Evolutionary conservation across 208 protist genomes (phyloP).

Genomic region (Trypanosoma scelopori): DNA sequence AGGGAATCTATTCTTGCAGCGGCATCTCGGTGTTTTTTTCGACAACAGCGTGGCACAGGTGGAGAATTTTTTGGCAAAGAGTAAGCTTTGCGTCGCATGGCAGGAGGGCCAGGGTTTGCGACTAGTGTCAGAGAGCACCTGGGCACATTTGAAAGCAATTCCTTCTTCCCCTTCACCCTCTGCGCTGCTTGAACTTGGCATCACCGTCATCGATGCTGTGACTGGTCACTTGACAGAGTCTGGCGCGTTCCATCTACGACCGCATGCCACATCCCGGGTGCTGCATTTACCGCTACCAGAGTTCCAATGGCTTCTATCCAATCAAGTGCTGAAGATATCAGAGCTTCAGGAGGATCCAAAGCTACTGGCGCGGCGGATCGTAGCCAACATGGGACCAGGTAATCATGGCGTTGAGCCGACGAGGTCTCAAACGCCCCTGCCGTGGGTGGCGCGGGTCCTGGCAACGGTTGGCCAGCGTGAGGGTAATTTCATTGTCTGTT

Average conservation of each 20-base stretch:
- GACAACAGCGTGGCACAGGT: conserved; percentile 5
- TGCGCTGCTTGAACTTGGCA: conserved; percentile 45
- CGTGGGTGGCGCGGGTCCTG: conserved; percentile 12
- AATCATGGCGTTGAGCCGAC: background rate
- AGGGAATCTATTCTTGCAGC: conserved; percentile 28
- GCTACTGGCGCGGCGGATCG: conserved; percentile 4
- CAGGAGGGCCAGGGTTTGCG: conserved; percentile 43
- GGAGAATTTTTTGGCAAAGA: conserved; percentile 17
- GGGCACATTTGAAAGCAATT: conserved; percentile 28
- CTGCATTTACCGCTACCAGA: conserved; percentile 48
- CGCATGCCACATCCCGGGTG: conserved; percentile 35
- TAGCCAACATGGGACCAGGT: background rate
- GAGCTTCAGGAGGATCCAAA: conserved; percentile 20
- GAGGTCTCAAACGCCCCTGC: conserved; percentile 1
- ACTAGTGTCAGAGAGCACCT: conserved; percentile 32
- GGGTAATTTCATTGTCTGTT: conserved; percentile 27
- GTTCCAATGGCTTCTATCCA: conserved; percentile 55
- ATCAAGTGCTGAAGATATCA: conserved; percentile 42
- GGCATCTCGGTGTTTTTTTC: conserved; percentile 41
- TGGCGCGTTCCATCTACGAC: conserved; percentile 46
- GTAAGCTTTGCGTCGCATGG: conserved; percentile 34
- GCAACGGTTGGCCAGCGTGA: conserved; percentile 5
- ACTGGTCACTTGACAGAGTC: conserved; percentile 57
- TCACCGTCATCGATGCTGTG: conserved; percentile 40
- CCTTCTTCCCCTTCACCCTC: conserved; percentile 3